Percentiles rank a stretch among this genome's conserved stretches.
These are phyloP conservation scores for Syncephalastrum racemosum DNA, from an alignment of 371 early-diverging fungal genomes.

Conservation along the genomic window DNA sequence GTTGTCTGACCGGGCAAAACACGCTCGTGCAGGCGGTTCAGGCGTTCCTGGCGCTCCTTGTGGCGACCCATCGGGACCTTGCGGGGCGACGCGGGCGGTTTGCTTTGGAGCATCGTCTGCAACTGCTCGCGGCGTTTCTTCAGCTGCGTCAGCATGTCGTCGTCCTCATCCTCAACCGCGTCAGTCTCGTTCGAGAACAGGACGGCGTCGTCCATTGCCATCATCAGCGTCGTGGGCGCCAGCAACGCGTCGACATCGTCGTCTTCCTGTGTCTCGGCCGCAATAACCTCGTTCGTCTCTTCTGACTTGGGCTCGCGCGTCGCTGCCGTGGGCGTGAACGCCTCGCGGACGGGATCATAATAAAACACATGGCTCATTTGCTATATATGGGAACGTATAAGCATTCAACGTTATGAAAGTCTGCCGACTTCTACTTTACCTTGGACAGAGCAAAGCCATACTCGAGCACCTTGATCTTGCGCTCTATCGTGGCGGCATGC, in stretches of 20 bases:
- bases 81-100: conserved; percentile 18
- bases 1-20: conserved; percentile 54
- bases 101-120: conserved; percentile 28
- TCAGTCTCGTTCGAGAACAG: conserved; percentile 32
- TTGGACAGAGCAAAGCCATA: conserved; percentile 49
- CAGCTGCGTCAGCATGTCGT: conserved; percentile 43
- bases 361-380: conserved; percentile 33
- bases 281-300: not conserved
- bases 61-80: conserved; percentile 20
- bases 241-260: not conserved
- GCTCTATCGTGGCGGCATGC: not conserved
- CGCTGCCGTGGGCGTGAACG: conserved; percentile 16
- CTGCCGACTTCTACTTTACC: too few relatives aligned
- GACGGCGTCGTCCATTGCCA: conserved; percentile 47
- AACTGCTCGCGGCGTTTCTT: conserved; percentile 44
- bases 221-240: conserved; percentile 14
- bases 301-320: not conserved
- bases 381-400: conserved; percentile 13
- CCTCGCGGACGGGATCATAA: conserved; percentile 44
- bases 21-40: conserved; percentile 28
- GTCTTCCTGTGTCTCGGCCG: not conserved
- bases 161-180: conserved; percentile 32
- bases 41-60: conserved; percentile 33
- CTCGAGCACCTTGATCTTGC: conserved; percentile 38
- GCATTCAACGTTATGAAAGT: not conserved